Evolutionary conservation across 1,139 yeast genomes (phyloP).

Genomic region (Schizosaccharomyces versatilis): DNA sequence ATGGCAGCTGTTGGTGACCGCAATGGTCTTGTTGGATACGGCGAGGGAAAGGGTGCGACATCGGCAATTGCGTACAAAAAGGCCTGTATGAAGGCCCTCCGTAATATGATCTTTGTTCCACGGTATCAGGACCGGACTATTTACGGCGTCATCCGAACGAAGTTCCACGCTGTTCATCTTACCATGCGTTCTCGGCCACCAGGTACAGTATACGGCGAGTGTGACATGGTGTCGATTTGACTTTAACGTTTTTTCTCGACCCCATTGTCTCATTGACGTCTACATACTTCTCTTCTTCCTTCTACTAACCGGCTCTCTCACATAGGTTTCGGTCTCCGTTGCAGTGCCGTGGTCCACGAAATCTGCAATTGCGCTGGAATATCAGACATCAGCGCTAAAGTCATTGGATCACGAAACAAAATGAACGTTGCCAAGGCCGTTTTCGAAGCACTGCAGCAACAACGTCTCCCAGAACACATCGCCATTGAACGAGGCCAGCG

Average conservation of each 20-base stretch:
- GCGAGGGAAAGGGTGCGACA: constrained; percentile 78
- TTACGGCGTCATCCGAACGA: constrained; percentile 59
- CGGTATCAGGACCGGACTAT: constrained; percentile 83
- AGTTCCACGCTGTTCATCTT: constrained; percentile 70
- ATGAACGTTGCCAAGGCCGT: constrained; percentile 89
- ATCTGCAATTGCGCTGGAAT: constrained; percentile 89
- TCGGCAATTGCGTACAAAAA: constrained; percentile 61
- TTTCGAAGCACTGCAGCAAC: constrained; percentile 60
- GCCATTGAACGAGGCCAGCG: constrained; percentile 89
- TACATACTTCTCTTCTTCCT: not conserved
- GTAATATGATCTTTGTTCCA: constrained; percentile 61
- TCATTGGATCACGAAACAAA: constrained; percentile 76
- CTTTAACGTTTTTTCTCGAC: not conserved
- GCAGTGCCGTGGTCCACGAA: constrained; percentile 74
- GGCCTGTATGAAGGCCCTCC: constrained; percentile 88
- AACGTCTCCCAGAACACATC: constrained; percentile 63
- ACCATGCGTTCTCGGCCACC: constrained; percentile 73
- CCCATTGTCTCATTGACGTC: not conserved
- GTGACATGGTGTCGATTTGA: not conserved
- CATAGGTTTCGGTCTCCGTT: constrained; percentile 54
- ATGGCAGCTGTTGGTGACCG: constrained; percentile 82
- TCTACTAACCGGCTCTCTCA: not conserved
- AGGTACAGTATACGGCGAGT: constrained; percentile 23
- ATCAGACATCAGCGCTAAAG: constrained; percentile 76
- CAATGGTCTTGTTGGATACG: constrained; percentile 83